Evolutionary conservation across 306 rosid genomes (phyloP).

Genomic region (Castanea sativa): DNA sequence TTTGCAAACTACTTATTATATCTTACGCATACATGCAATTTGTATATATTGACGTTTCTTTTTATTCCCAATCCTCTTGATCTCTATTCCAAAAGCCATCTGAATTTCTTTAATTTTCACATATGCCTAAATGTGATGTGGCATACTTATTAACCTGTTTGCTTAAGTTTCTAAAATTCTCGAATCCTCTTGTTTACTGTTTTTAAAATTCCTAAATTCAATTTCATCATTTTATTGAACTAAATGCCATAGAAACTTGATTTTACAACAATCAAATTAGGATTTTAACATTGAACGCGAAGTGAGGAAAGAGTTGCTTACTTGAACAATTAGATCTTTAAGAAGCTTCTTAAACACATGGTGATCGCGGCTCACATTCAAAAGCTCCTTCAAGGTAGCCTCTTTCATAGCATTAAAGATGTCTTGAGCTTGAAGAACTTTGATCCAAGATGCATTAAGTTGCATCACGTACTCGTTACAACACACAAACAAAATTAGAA

Average conservation of each 20-base stretch:
- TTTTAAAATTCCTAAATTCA: neutral
- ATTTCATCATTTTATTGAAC: neutral
- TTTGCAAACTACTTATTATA: no score
- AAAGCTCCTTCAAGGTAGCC: constrained; percentile 63
- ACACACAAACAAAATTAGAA: neutral
- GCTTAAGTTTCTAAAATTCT: no score
- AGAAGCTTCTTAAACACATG: constrained; percentile 58
- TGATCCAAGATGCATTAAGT: constrained; percentile 79
- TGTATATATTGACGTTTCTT: no score
- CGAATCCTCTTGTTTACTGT: no score
- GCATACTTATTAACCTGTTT: no score
- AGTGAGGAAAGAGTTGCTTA: neutral
- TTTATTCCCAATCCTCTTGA: neutral
- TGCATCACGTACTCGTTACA: constrained; percentile 95
- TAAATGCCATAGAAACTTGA: no score
- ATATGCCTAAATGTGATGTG: no score
- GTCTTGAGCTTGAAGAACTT: constrained; percentile 96
- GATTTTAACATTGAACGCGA: neutral
- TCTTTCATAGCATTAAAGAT: constrained; percentile 82
- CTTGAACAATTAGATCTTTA: constrained; percentile 90
- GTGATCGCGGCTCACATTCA: constrained; percentile 62
- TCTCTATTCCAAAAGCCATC: neutral
- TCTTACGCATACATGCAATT: no score
- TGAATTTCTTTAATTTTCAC: no score
- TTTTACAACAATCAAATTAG: no score